Percentiles rank a stretch among this genome's conserved stretches.
These are phyloP conservation scores for Hondaea fermentalgiana DNA, from an alignment of 108 stramenopile genomes.

Conservation along the genomic window DNA sequence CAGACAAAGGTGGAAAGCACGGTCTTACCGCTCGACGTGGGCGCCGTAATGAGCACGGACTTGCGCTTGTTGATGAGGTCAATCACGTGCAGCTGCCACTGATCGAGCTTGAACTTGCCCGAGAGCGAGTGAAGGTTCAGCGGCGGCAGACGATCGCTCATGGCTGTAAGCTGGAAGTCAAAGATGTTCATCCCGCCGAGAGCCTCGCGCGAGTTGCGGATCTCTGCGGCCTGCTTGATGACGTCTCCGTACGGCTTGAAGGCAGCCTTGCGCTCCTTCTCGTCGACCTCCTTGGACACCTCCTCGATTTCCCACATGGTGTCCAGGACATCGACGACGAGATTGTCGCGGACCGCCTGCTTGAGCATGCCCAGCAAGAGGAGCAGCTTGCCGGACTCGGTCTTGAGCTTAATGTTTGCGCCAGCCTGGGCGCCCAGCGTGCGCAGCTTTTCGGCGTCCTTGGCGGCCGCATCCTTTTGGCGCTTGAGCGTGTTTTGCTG, in stretches of 20 bases:
- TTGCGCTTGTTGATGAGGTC: slow-evolving; percentile 73
- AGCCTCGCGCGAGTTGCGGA: not conserved
- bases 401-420: slow-evolving; percentile 14
- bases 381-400: slow-evolving; percentile 36
- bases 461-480: slow-evolving; percentile 57
- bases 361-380: not conserved
- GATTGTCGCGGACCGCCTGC: slow-evolving; percentile 21
- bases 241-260: slow-evolving; percentile 19
- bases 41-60: slow-evolving; percentile 93
- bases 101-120: slow-evolving; percentile 77
- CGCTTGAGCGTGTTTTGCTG: not conserved
- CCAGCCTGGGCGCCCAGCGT: not conserved
- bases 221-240: not conserved
- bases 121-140: slow-evolving; percentile 51
- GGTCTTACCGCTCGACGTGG: slow-evolving; percentile 96
- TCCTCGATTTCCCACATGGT: slow-evolving; percentile 84
- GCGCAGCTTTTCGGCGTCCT: slow-evolving; percentile 57
- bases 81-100: slow-evolving; percentile 92
- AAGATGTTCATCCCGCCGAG: slow-evolving; percentile 43
- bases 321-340: slow-evolving; percentile 65
- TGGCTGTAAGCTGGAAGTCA: slow-evolving; percentile 86
- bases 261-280: slow-evolving; percentile 36
- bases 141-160: slow-evolving; percentile 93
- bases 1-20: slow-evolving; percentile 93
- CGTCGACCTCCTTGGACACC: slow-evolving; percentile 58